A percentile compares a stretch with the other conserved stretches of the same genome.
These are phyloP conservation scores for Thelephora aurantiotincta DNA, from an alignment of 768 basidiomycete genomes.

Conservation along the genomic window DNA sequence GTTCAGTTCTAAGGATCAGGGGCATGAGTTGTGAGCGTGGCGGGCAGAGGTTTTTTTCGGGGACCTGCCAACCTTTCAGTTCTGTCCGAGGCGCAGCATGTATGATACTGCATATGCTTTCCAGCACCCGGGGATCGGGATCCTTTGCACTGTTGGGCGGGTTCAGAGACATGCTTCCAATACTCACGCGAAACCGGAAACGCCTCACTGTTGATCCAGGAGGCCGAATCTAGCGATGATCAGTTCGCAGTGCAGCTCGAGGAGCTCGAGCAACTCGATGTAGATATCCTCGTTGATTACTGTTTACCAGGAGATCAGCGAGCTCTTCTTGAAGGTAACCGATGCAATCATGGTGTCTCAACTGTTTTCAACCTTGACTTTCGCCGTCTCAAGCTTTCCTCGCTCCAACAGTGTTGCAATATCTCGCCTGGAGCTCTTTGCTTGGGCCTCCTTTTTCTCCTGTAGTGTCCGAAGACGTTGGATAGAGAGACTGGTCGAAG, in stretches of 20 bases:
- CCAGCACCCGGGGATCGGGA: conserved; percentile 76
- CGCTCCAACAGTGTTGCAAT: conserved; percentile 70
- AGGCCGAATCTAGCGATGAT: conserved; percentile 84
- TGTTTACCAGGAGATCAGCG: conserved; percentile 12
- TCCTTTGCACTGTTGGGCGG: conserved; percentile 42
- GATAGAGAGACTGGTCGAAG: conserved; percentile 50
- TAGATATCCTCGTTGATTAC: conserved; percentile 80
- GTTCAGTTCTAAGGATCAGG: conserved; percentile 53
- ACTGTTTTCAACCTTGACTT: conserved; percentile 74
- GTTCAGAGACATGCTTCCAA: background rate
- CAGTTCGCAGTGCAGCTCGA: conserved; percentile 94
- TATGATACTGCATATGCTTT: conserved; percentile 81
- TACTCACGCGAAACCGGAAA: background rate
- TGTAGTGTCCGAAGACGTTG: conserved; percentile 76
- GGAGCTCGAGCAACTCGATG: conserved; percentile 77
- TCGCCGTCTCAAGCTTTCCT: conserved; percentile 73
- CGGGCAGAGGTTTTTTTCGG: background rate
- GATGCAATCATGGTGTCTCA: conserved; percentile 24
- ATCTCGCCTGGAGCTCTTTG: conserved; percentile 58
- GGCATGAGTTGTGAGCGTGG: background rate
- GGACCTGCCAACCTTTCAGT: conserved; percentile 48
- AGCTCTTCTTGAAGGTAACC: background rate
- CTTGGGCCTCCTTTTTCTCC: conserved; percentile 86
- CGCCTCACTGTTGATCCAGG: conserved; percentile 71
- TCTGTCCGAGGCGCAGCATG: conserved; percentile 88